Percentiles rank a stretch among this genome's conserved stretches.
Evolutionary conservation across 2,329 filamentous ascomycete genomes (phyloP).

Genomic region (Anthostomella pinea): DNA sequence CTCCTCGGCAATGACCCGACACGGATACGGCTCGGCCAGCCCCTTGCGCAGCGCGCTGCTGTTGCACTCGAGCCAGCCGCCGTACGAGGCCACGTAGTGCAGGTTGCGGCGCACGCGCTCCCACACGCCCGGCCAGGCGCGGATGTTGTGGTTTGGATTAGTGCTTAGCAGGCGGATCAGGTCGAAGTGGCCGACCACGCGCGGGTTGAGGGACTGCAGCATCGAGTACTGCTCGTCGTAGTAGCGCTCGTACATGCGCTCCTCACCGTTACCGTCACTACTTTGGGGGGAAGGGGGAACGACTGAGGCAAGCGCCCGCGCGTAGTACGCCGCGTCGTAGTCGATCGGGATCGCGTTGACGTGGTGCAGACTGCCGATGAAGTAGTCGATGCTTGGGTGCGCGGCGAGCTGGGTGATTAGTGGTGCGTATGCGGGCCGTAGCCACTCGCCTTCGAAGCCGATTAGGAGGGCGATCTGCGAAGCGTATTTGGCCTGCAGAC

Average conservation of each 20-base stretch:
- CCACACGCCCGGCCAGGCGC: slow-evolving; percentile 66
- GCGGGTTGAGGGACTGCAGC: slow-evolving; percentile 68
- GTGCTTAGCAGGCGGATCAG: slow-evolving; percentile 78
- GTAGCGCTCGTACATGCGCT: slow-evolving; percentile 75
- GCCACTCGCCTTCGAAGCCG: slow-evolving; percentile 93
- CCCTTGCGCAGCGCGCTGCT: slow-evolving; percentile 85
- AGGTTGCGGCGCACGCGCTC: slow-evolving; percentile 71
- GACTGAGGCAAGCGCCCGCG: slow-evolving; percentile 49
- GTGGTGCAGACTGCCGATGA: slow-evolving; percentile 91
- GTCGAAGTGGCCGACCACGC: slow-evolving; percentile 91
- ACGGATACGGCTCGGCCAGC: slow-evolving; percentile 85
- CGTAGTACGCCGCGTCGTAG: slow-evolving; percentile 69
- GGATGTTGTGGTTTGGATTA: slow-evolving; percentile 61
- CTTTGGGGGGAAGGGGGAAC: neutral
- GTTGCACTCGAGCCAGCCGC: slow-evolving; percentile 86
- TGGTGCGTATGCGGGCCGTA: slow-evolving; percentile 61
- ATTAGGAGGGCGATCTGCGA: slow-evolving; percentile 74
- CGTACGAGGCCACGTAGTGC: slow-evolving; percentile 65
- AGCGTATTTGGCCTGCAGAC: slow-evolving; percentile 69
- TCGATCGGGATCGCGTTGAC: slow-evolving; percentile 85
- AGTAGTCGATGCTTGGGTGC: slow-evolving; percentile 74
- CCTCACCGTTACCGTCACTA: too few species aligned
- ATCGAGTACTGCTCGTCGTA: slow-evolving; percentile 86
- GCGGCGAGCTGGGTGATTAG: slow-evolving; percentile 58
- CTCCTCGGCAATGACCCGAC: slow-evolving; percentile 70